These are phyloP conservation scores for Inga oerstediana DNA, from an alignment of 306 rosid genomes.

Conservation along the genomic window DNA sequence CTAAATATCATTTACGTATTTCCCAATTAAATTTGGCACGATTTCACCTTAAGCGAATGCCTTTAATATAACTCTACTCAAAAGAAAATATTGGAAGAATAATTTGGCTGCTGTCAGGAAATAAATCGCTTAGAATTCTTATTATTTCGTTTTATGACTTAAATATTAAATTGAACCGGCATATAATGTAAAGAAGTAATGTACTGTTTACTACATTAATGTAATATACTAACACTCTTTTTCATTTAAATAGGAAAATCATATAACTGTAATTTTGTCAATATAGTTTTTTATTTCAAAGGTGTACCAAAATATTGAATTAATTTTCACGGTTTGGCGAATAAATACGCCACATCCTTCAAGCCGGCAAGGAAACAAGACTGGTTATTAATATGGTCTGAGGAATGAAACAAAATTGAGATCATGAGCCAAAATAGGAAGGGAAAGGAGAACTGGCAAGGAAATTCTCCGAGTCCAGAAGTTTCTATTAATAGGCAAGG, in stretches of 20 bases:
- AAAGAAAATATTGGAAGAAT: not conserved
- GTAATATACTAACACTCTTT: not conserved
- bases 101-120: not conserved
- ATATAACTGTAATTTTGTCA: not conserved
- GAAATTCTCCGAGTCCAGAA: not conserved
- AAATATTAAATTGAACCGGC: not conserved
- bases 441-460: not conserved
- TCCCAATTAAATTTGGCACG: not conserved
- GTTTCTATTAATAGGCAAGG: too few species aligned
- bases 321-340: not conserved
- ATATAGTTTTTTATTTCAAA: not conserved
- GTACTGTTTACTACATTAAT: not conserved
- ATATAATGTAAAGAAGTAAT: not conserved
- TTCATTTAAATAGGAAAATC: not conserved
- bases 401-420: not conserved
- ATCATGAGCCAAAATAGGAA: not conserved
- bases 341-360: not conserved
- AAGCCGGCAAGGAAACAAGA: not conserved
- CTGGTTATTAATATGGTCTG: not conserved
- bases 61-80: not conserved
- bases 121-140: not conserved
- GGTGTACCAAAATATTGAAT: not conserved
- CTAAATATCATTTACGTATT: not conserved
- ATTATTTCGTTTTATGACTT: not conserved
- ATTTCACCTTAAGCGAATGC: not conserved